Base-by-base conservation (phyloP, 257 asterid species). In the Solanum rostratum region DNA sequence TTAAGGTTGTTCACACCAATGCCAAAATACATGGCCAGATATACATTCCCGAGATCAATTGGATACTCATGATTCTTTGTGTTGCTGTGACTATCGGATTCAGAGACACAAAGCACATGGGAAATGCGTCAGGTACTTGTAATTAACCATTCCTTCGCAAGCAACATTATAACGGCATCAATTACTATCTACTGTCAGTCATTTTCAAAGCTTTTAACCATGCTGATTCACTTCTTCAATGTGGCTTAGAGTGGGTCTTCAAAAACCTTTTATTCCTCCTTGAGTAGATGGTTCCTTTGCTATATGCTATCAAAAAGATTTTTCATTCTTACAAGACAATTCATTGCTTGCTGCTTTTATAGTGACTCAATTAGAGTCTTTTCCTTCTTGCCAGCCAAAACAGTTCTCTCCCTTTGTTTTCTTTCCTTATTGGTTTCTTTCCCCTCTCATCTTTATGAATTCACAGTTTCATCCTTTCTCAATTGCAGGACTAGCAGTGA, bases 21-120 rank as follows among this genome's bases (percentile, higher is more conserved):
- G 96, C 91, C 18, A 93, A 94, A 88, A 92, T 92, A 78, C 99
- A 96, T 41, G 99, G 99, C 76, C 99, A 96, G 91, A 92, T 96
- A 55, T 96, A 94, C 92, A 96, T 96, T 86, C 99, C 99, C 0
- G 99, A 96, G 93, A 96, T 96, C 92, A 96, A 96, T 85, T 96
- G 98, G 99, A 88, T 89, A 85, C 95, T 96, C 83, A 96, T 96
- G 99, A 86, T 94, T 90, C 98, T 96, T 85, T 96, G 99, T 87
- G 93, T 96, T 83, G 99, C 98, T 3, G 99, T 96, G 50, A 94
- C 99, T 73, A 93, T 96, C 16, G 99, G 99, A 22, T 96, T 96
- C 90, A 69, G 98, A 88, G 98, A 96, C 88, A 91, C 93, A 7
- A 96, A 94, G 82, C 99, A 91, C 88, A 87, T 96, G 95, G 99